Base-by-base conservation (phyloP, 192 early-diverging fungal species). In the Lobosporangium transversale region DNA sequence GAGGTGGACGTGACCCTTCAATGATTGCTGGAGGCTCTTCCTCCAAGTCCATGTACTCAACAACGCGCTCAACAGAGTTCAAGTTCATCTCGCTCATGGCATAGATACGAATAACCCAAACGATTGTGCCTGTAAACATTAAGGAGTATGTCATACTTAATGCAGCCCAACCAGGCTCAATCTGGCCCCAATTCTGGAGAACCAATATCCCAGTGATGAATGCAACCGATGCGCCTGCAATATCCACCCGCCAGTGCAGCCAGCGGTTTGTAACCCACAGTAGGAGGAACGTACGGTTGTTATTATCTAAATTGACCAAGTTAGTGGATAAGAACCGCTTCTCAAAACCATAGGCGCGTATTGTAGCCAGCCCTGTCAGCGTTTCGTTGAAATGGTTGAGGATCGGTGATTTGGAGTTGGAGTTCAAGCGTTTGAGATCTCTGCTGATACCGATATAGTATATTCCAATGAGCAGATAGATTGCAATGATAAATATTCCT, bases 381-480 rank as follows among this genome's bases (percentile, higher is more conserved):
- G 91, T 90, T 81, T 98, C 94, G 65, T 84, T 92, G 60, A 85
- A 87, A 70, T 95, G 94, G 66, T 92, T 87, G 36, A 94, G 83
- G 66, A 90, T 92, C 11, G 94, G 86, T 3, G 95, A 92, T 44
- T 85, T 83, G 68, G 88, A 85, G 24, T 90, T 84, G 18, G 89
- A 84, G 15, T 91, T 89, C 74, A 95, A 90, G 23, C 97, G 90
- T 85, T 98, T 97, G 55, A 98, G 80, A 70, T 97, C 95, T 51
- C 97, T 87, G 2, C 92, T 91, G 15, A 91, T 85, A 18, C 81
- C 83, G 40, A 96, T 71, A 60, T 95, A 97, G 63, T 88, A 88
- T 0, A 71, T 27, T 11, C 87, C 90, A 48, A 96, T 80, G 43
- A 82, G 55, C 6, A 74, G 64, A 62, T 90, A 95, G 20, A 88